Evolutionary conservation across 345 rosid genomes (phyloP).

Genomic region (Sonneratia alba): DNA sequence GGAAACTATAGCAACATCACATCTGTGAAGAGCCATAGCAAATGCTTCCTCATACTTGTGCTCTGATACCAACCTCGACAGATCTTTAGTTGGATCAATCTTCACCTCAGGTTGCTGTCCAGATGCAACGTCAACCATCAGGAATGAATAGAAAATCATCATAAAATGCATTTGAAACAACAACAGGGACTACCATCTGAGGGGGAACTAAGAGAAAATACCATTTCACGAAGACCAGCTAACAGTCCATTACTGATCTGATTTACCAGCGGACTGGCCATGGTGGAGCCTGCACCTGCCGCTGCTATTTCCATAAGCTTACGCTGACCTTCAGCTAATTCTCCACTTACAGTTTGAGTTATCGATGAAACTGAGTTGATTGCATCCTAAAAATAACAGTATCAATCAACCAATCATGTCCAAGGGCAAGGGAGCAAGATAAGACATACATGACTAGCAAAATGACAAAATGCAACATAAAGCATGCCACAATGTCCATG

Average conservation of each 20-base stretch:
- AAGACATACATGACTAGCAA: not conserved
- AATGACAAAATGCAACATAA: not conserved
- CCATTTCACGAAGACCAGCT: slow-evolving; percentile 42
- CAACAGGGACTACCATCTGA: not conserved
- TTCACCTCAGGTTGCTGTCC: slow-evolving; percentile 38
- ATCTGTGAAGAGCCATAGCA: slow-evolving; percentile 49
- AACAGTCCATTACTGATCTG: slow-evolving; percentile 56
- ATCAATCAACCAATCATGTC: not conserved
- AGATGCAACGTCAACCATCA: not conserved
- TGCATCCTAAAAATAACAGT: slow-evolving; percentile 37
- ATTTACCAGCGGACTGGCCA: slow-evolving; percentile 33
- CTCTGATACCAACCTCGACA: slow-evolving; percentile 45
- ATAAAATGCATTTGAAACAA: not conserved
- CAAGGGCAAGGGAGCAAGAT: not conserved
- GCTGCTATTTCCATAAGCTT: slow-evolving; percentile 56
- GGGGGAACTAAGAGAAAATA: slow-evolving; percentile 10
- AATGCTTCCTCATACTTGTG: slow-evolving; percentile 60
- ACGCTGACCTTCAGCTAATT: slow-evolving; percentile 54
- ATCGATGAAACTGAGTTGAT: slow-evolving; percentile 53
- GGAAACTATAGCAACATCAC: slow-evolving; percentile 60
- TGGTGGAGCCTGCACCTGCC: slow-evolving; percentile 39
- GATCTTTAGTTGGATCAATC: slow-evolving; percentile 55
- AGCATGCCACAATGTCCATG: not conserved
- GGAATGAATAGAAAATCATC: not conserved
- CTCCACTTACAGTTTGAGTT: slow-evolving; percentile 51